phyloP scores from a whole-genome alignment of 805 yeast genomes.

The Saccharomycopsis fermentans region DNA sequence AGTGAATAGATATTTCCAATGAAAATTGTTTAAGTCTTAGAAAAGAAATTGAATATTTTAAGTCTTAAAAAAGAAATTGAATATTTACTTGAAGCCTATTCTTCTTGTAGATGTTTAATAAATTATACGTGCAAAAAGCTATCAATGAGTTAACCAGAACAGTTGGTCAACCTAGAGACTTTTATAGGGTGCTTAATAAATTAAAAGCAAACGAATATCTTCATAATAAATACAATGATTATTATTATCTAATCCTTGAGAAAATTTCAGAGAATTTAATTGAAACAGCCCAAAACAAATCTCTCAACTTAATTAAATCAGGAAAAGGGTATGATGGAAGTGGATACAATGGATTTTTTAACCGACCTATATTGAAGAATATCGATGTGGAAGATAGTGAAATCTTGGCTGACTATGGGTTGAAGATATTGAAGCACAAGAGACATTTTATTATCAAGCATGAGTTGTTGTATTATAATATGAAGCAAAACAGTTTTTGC shows the following conservation, averaged over 20 bases:
- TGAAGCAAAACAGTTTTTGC: not conserved
- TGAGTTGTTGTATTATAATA: not conserved
- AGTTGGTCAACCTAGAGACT: not conserved
- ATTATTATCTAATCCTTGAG: not conserved
- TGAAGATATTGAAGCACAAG: not conserved
- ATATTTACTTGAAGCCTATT: not conserved
- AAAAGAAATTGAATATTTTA: not conserved
- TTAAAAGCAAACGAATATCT: not conserved
- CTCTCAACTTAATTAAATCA: not conserved
- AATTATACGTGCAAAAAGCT: not conserved
- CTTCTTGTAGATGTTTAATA: not conserved
- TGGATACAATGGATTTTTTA: not conserved
- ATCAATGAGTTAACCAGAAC: not conserved
- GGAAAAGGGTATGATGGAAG: not conserved
- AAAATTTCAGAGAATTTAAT: conserved; percentile 1
- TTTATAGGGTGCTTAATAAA: conserved; percentile 3
- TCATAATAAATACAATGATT: not conserved
- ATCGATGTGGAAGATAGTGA: not conserved
- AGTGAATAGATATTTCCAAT: too few species aligned
- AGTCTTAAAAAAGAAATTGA: too few species aligned
- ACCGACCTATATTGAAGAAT: not conserved
- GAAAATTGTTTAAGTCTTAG: too few species aligned
- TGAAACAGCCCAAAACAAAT: not conserved
- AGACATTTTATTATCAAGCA: not conserved
- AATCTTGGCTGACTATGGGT: not conserved